Conservation (phyloP, 176 grass and related monocot species). For the Musa schizocarpa region DNA sequence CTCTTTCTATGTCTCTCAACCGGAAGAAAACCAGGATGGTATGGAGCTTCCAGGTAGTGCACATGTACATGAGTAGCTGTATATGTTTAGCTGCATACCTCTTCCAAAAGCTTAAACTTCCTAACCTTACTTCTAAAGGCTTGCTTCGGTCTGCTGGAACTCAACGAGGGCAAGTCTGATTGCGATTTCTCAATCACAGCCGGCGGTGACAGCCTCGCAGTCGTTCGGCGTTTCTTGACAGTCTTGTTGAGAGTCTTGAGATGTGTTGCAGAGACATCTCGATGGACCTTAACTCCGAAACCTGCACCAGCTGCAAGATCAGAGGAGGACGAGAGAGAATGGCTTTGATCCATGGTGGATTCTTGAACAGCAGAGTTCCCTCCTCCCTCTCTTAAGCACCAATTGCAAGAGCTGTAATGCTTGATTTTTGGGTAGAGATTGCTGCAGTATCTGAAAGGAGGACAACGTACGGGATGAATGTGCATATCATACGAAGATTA, state of each 20-base stretch:
- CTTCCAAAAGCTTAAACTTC: constrained; percentile 6
- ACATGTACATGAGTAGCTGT: too few relatives aligned
- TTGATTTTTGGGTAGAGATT: not conserved
- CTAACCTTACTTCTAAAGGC: not conserved
- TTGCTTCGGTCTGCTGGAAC: not conserved
- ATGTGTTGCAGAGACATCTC: not conserved
- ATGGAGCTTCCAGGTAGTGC: too few relatives aligned
- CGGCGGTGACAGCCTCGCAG: not conserved
- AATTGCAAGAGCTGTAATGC: not conserved
- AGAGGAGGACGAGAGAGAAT: too few relatives aligned
- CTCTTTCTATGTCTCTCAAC: too few relatives aligned
- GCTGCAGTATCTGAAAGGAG: not conserved
- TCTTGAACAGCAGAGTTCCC: not conserved
- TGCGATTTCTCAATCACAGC: not conserved
- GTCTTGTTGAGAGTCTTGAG: not conserved
- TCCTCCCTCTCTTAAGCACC: not conserved
- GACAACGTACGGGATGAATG: too few relatives aligned
- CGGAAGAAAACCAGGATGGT: too few relatives aligned
- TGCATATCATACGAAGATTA: too few relatives aligned
- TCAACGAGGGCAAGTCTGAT: not conserved
- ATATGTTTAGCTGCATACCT: not conserved
- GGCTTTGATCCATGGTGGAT: too few relatives aligned
- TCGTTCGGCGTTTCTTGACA: not conserved
- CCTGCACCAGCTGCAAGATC: too few relatives aligned
- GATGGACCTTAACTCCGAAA: not conserved